Percentiles rank a stretch among this genome's conserved stretches.
Conservation (phyloP, 768 basidiomycete genomes). For the Asterophora lycoperdoides region DNA sequence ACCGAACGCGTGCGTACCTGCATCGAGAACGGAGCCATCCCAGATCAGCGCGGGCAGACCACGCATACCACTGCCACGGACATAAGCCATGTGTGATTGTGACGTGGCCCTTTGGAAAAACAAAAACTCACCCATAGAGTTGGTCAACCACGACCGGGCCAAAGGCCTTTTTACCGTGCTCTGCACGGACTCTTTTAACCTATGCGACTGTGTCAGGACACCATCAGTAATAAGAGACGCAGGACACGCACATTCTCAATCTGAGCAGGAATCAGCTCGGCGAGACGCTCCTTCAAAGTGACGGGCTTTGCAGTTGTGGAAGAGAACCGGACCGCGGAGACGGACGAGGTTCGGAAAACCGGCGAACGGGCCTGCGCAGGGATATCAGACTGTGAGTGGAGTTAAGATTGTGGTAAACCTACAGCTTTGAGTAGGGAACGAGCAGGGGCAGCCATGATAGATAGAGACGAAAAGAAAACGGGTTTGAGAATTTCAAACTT, state of each 20-base stretch:
- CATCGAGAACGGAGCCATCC: slow-evolving; percentile 97
- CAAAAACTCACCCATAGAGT: slow-evolving; percentile 67
- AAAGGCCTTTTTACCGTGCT: slow-evolving; percentile 90
- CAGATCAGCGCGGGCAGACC: slow-evolving; percentile 93
- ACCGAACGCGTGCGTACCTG: slow-evolving; percentile 46
- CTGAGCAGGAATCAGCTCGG: slow-evolving; percentile 89
- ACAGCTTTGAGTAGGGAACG: slow-evolving; percentile 36
- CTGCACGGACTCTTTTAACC: slow-evolving; percentile 80
- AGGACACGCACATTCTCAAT: slow-evolving; percentile 57
- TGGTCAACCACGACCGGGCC: slow-evolving; percentile 90
- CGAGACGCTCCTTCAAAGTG: slow-evolving; percentile 87
- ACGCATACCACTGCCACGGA: slow-evolving; percentile 66
- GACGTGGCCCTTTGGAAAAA: not conserved
- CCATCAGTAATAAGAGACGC: no score
- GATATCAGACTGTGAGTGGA: slow-evolving; percentile 7
- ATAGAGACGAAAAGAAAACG: slow-evolving; percentile 6
- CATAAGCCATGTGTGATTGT: not conserved
- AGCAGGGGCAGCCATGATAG: slow-evolving; percentile 40
- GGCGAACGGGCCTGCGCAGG: slow-evolving; percentile 46
- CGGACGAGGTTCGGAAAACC: slow-evolving; percentile 34
- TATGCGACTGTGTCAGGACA: slow-evolving; percentile 21
- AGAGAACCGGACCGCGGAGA: slow-evolving; percentile 53
- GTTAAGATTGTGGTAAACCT: slow-evolving; percentile 17
- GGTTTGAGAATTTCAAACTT: slow-evolving; percentile 1
- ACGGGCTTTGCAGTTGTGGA: slow-evolving; percentile 63